Conservation (phyloP, 176 grass and related monocot species). For the Alopecurus myosuroides region DNA sequence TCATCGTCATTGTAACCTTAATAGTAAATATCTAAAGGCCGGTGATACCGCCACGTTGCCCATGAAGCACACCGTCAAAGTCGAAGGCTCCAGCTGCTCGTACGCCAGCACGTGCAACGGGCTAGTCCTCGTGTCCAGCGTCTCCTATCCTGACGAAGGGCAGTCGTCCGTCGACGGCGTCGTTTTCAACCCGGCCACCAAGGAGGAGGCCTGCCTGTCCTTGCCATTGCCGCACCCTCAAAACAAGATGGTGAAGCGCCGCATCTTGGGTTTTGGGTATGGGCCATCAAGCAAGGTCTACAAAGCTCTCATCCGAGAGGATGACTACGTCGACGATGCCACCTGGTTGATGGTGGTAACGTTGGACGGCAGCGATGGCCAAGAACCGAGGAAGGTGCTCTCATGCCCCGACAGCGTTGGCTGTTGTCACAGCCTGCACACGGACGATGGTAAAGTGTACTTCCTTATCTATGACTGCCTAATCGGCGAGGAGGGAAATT, state of each 20-base stretch:
- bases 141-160: background rate
- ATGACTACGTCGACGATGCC: background rate
- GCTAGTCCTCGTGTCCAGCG: background rate
- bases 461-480: background rate
- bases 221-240: background rate
- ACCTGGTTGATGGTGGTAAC: background rate
- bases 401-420: background rate
- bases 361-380: too few relatives aligned
- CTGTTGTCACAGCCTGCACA: background rate
- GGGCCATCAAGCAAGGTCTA: background rate
- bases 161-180: background rate
- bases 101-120: background rate
- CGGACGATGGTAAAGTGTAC: background rate
- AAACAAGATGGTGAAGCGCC: background rate
- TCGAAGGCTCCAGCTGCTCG: background rate
- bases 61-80: background rate
- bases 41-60: too few relatives aligned
- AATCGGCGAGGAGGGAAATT: too few relatives aligned
- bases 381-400: too few relatives aligned
- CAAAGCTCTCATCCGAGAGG: background rate
- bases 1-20: too few relatives aligned
- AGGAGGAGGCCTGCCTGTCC: background rate
- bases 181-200: slow-evolving; percentile 5
- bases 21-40: too few relatives aligned
- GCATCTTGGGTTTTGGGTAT: background rate